These are phyloP conservation scores for Teunomyces tritomae DNA, from an alignment of 805 yeast genomes.

Conservation along the genomic window DNA sequence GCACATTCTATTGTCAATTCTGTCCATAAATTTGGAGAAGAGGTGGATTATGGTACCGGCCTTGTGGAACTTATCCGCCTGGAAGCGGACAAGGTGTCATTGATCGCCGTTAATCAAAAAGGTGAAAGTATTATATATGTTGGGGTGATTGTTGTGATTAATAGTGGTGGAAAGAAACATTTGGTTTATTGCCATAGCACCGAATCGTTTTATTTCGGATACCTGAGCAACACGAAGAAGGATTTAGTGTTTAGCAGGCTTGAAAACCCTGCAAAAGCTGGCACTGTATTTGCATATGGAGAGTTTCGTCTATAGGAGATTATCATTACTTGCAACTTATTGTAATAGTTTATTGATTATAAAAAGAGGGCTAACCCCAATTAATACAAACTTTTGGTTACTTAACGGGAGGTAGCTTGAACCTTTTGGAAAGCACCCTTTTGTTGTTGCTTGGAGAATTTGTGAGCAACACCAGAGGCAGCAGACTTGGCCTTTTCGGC, in stretches of 20 bases:
- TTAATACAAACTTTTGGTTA: conserved; percentile 11
- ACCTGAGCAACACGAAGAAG: conserved; percentile 9
- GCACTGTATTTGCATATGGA: conserved; percentile 25
- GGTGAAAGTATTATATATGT: conserved; percentile 22
- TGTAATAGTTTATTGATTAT: conserved; percentile 12
- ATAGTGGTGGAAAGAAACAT: conserved; percentile 9
- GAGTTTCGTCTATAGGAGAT: conserved; percentile 16
- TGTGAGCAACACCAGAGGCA: conserved; percentile 66
- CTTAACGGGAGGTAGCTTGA: conserved; percentile 93
- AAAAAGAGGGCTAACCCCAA: conserved; percentile 9
- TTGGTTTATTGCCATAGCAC: conserved; percentile 39
- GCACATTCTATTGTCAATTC: conserved; percentile 26
- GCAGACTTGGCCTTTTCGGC: conserved; percentile 84
- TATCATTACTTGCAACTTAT: background rate
- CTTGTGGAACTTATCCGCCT: conserved; percentile 16
- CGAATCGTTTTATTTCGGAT: conserved; percentile 25
- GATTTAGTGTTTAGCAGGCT: conserved; percentile 26
- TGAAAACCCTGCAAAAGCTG: conserved; percentile 11
- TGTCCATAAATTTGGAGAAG: conserved; percentile 13
- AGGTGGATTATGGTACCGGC: conserved; percentile 12
- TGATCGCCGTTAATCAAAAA: conserved; percentile 12
- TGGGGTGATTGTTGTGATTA: conserved; percentile 28
- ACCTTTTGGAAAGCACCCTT: conserved; percentile 98
- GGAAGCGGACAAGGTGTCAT: conserved; percentile 7
- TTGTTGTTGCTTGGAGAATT: conserved; percentile 92